Base-by-base conservation (phyloP, 176 grass and related monocot genomes). In the Aegilops sharonensis region DNA sequence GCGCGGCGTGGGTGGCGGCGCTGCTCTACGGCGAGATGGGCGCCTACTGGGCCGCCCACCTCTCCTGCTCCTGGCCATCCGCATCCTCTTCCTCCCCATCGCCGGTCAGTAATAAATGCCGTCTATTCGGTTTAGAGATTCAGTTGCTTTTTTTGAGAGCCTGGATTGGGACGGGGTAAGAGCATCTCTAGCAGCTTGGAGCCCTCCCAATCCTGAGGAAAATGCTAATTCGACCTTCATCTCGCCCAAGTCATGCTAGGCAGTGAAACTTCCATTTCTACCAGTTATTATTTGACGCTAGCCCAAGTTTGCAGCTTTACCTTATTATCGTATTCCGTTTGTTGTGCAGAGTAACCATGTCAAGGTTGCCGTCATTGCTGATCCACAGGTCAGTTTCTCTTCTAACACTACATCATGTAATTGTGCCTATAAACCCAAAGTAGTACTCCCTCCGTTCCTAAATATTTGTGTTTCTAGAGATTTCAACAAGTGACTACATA, bases 1-100 rank as follows among this genome's bases (percentile, higher is more conserved):
- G 93, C 83, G 86, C 93, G 64, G 81, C 91, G 68, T 98, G 96
- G 96, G 90, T 85, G 18, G 84, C 83, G 20, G 88, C 93, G 42
- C 84, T 98, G 78, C 84, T 98, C 79, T 98, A 94, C 61, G 96
- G 96, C 69, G 96, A 98, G 91, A 92, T 91, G 90, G 64, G 87
- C 65, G 43, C 96, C 72, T 95, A 92, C 84, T 98, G 96, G 96
- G 73, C 84, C 66, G 78, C 96, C 32, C 87, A 86, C 84, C 93
- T 89, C 83, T 87, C 93, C 71, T 98, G 96, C 92, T 89, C 93
- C 11, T 98, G 96, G 96, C 96, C 91, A 8, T 81, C 32, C 77
- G 60, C 78, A 6, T 85, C 85, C 65, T 9, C 79, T 21, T 29
- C 84, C 17, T 78, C 80, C 82, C 81, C 91, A 40, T 82, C 83